Base-by-base conservation (phyloP, 1,139 yeast species). In the Zygoascus meyerae region DNA sequence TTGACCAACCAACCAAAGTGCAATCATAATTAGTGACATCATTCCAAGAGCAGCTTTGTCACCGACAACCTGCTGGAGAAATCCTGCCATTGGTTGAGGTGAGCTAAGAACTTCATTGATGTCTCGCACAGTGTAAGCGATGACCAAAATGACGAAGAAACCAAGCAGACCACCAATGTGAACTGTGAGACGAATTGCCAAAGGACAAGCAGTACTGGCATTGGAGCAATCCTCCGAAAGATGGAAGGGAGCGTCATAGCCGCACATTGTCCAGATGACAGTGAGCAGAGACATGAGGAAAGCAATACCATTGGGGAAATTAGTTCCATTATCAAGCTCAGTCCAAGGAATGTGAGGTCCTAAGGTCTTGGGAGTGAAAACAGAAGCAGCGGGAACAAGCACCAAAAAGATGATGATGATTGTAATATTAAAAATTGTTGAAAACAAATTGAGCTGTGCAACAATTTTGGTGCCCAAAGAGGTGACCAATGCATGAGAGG, bases 211-310 rank as follows among this genome's bases (percentile, higher is more conserved):
- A 26, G 67, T 66, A 11, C 73, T 68, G 4, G 86, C 84, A 59
- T 81, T 79, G 35, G 80, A 67, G 57, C 83, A 78, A 57, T 81
- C 87, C 62, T 83, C 90, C 12, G 85, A 74, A 46, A 83, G 66
- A 58, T 83, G 87, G 69, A 81, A 81, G 0, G 87, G 84, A 15
- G 84, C 75, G 60, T 83, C 89, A 57, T 79, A 81, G 15, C 87
- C 89, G 40, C 82, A 74, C 83, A 82, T 80, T 29, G 83, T 78
- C 87, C 87, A 82, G 57, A 81, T 77, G 42, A 75, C 81, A 18
- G 86, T 82, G 57, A 79, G 65, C 60, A 80, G 81, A 16, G 79
- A 70, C 73, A 78, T 70, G 50, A 81, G 64, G 60, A 79, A 69
- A 18, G 83, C 72, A 40, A 79, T 68, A 40, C 87, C 87, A 43